Base-by-base conservation (phyloP, 2,329 filamentous ascomycete species). In the Lasiodiplodia sp. region DNA sequence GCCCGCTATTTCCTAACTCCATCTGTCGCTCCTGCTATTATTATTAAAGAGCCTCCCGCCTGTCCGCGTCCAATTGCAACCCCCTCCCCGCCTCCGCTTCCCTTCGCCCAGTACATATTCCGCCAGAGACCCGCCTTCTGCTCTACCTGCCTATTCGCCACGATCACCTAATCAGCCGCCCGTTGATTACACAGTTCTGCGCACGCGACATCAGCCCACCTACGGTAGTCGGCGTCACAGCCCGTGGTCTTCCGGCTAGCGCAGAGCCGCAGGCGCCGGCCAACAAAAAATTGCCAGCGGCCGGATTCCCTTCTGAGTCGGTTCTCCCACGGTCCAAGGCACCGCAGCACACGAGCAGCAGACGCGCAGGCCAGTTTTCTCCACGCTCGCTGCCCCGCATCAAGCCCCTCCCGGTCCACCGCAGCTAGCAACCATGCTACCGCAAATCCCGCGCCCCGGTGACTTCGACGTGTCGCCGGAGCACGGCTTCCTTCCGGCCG, bases 401-500 rank as follows among this genome's bases (percentile, higher is more conserved):
- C 23, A 11, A 21, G 44, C 38, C 63, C 10, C 38, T 31, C 58
- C 38, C 34, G 64, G 38, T 25, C 64, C 25, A 31, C 21, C 52
- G 38, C 38, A 37, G 31, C 57, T 34, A 55, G 23, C 7, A 44
- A 47, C n/a, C 18, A 69, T 69, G 67, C 62, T 69, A 28, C 55
- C 67, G 52, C 62, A 65, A 57, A 69, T 69, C 47, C 67, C 67
- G 11, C 67, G 62, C 52, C 62, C 55, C 38, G 47, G 44, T 40
- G 67, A 69, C 67, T 69, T 58, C 52, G 67, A 69, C 62, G 67
- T 69, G 53, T 69, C 60, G 31, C 60, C 87, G 70, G 85, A 89
- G 68, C 89, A 93, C 82, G 96, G 96, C 75, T 99, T 99, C 82
- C 88, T 99, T 66, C 94, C 96, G 2, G 85, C 92, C 71, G 89